Evolutionary conservation across 371 early-diverging fungal genomes (phyloP).

Genomic region (Haplosporangium sp.): DNA sequence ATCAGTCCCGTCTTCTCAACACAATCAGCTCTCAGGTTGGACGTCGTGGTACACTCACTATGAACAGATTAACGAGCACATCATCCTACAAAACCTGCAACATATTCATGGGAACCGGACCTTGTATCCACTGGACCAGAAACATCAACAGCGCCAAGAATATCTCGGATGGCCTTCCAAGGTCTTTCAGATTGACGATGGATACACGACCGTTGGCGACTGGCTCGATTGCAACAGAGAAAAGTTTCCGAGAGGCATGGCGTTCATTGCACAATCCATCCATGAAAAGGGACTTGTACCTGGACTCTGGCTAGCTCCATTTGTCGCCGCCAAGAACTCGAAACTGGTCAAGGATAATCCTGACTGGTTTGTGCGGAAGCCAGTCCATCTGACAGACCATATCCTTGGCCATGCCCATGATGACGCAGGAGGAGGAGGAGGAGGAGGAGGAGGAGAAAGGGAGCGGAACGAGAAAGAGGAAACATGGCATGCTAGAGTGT

Average conservation of each 20-base stretch:
- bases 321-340: slow-evolving; percentile 61
- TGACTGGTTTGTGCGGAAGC: slow-evolving; percentile 64
- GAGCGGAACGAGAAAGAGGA: too few relatives aligned
- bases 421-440: background rate
- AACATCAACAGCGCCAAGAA: background rate
- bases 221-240: slow-evolving; percentile 62
- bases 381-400: slow-evolving; percentile 2
- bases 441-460: too few relatives aligned
- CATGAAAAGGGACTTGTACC: slow-evolving; percentile 59
- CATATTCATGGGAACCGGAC: slow-evolving; percentile 51
- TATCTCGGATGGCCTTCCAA: slow-evolving; percentile 62
- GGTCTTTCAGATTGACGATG: slow-evolving; percentile 73
- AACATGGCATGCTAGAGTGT: too few relatives aligned
- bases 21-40: slow-evolving; percentile 64
- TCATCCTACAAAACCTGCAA: slow-evolving; percentile 60
- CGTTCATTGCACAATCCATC: slow-evolving; percentile 56
- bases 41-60: slow-evolving; percentile 72
- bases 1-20: slow-evolving; percentile 1
- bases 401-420: background rate
- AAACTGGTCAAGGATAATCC: slow-evolving; percentile 63
- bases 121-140: background rate
- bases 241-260: slow-evolving; percentile 68
- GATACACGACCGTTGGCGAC: slow-evolving; percentile 69
- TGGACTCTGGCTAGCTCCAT: slow-evolving; percentile 73
- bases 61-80: slow-evolving; percentile 64